phyloP scores from a whole-genome alignment of 768 basidiomycete species.

The Leucocoprinus sp. region DNA sequence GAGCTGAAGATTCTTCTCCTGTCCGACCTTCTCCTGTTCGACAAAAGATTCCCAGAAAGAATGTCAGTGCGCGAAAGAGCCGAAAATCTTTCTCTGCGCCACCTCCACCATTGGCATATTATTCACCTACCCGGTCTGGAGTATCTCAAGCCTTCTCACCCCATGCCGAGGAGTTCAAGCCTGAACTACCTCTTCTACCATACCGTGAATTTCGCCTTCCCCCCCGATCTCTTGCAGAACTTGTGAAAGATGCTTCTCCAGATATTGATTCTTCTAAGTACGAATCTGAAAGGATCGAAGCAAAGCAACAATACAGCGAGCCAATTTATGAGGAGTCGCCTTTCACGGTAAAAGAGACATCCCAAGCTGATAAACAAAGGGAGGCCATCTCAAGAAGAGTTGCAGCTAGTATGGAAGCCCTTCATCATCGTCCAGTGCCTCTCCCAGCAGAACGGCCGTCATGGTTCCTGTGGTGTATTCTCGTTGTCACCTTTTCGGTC shows the following conservation, averaged over 20 bases:
- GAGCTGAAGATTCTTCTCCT: conserved; percentile 83
- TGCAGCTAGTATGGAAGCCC: conserved; percentile 23
- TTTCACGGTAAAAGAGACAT: conserved; percentile 8
- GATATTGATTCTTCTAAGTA: conserved; percentile 12
- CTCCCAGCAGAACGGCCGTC: conserved; percentile 9
- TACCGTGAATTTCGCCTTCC: conserved; percentile 1
- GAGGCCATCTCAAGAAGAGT: conserved; percentile 29
- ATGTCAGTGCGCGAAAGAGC: conserved; percentile 35
- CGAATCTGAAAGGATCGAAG: conserved; percentile 7
- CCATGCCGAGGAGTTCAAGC: conserved; percentile 14
- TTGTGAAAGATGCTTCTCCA: conserved; percentile 2
- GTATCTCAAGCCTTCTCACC: conserved; percentile 28
- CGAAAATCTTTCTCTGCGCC: conserved; percentile 71
- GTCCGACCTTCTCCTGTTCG: conserved; percentile 49
- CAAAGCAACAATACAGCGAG: conserved; percentile 8
- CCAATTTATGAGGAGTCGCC: conserved; percentile 7
- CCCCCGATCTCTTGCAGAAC: conserved; percentile 4
- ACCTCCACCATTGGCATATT: conserved; percentile 38
- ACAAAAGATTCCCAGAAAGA: conserved; percentile 34
- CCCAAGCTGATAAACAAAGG: conserved; percentile 2
- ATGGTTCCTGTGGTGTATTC: conserved; percentile 34
- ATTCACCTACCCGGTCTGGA: conserved; percentile 33
- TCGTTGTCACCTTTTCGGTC: conserved; percentile 26
- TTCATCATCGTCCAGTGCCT: conserved; percentile 8
- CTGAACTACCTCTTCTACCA: conserved; percentile 14